Evolutionary conservation across 805 yeast species (phyloP), one percentile per base, ranked within the genome.

Genomic region (Lachancea thermotolerans): DNA sequence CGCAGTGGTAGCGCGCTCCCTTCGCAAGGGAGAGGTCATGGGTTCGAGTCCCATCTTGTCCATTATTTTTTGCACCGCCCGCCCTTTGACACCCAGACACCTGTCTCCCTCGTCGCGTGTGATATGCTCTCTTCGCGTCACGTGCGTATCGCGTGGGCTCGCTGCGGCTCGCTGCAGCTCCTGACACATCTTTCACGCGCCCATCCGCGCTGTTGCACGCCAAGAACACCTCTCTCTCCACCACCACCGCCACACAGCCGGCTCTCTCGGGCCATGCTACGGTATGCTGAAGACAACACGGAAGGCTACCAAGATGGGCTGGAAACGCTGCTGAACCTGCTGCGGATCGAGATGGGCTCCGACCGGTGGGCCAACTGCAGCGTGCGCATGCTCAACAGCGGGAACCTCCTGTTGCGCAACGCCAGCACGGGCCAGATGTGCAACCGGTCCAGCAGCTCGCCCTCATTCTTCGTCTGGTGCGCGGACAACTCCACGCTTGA

Each of bases 1-100:
- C 83, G 82, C 75, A 79, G 85, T 78, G 85, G 85, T 79, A 79
- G 83, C 82, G 83, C 84, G 82, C 73, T 71, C 72, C 80, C 83
- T 79, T 78, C 77, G 84, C 84, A 79, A 75, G 84, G 76, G 70
- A 72, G 73, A 79, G 85, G 85, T 78, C 85, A 74, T 69, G 72
- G 82, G 83, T 79, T 79, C 83, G 82, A 79, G 65, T 78, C 84
- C 83, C 73, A 77, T 74, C 81, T 76, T 81, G 82, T 79, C 84
- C 82, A 78, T 30, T 30, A 4, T 5, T 30, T 30, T 30, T 30
- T 14, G 14, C 8, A 30, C 5, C 14, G 5, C 8, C 12, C 4
- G 4, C 4, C 4, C 4, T 9, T 4, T 9, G 8, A 30, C 33
- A 30, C 33, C 12, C 14, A 21, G 7, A 21, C 25, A 21, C 25